Percentiles rank a stretch among this genome's conserved stretches.
phyloP scores from a whole-genome alignment of 306 rosid species.

The Ceratonia siliqua region DNA sequence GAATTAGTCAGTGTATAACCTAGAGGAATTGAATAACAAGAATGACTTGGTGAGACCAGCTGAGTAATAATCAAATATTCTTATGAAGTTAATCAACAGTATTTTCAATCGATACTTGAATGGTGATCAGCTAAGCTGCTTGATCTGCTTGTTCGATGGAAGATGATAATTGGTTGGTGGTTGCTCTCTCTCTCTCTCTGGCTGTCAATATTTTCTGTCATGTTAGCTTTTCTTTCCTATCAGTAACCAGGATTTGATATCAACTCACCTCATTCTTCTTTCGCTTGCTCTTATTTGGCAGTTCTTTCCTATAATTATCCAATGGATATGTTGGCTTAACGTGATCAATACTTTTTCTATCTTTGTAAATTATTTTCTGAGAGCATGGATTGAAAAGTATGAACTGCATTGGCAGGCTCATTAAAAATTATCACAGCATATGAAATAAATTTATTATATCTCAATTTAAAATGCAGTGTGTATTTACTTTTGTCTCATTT shows the following conservation, averaged over 20 bases:
- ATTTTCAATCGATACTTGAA: background rate
- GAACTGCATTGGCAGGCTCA: constrained; percentile 5
- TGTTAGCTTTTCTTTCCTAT: background rate
- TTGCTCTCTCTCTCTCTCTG: background rate
- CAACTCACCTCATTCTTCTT: too few species aligned
- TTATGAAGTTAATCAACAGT: background rate
- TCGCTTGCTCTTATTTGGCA: background rate
- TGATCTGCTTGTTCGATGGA: too few species aligned
- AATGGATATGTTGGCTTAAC: background rate
- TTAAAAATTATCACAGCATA: background rate
- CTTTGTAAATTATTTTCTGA: background rate
- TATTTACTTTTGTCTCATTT: constrained; percentile 29
- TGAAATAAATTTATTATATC: constrained; percentile 18
- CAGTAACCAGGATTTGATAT: background rate
- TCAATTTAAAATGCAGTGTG: constrained; percentile 1
- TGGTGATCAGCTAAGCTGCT: background rate
- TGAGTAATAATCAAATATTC: background rate
- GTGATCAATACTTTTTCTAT: constrained; percentile 14
- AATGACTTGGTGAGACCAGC: background rate
- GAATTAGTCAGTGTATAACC: background rate
- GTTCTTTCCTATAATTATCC: background rate
- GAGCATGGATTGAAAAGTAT: constrained; percentile 7
- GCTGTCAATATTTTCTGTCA: background rate
- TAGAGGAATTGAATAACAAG: background rate
- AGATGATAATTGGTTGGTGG: background rate